Conservation (phyloP, 345 rosid species). For the Mangifera indica region DNA sequence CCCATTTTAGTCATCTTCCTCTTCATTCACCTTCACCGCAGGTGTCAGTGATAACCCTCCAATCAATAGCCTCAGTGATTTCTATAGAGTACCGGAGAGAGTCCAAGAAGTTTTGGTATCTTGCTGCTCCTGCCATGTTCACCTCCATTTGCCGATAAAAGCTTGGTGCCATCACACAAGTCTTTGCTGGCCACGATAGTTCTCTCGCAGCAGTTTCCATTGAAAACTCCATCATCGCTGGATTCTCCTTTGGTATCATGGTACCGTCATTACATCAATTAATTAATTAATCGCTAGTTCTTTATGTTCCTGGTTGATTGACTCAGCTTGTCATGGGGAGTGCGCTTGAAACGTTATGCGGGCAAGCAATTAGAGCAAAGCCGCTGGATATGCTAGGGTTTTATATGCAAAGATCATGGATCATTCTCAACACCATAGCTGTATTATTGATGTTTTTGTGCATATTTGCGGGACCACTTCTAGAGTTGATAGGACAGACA, state of each 20-base stretch:
- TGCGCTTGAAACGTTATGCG: constrained; percentile 85
- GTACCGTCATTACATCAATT: constrained; percentile 35
- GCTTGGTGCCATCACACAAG: constrained; percentile 80
- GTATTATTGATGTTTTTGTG: constrained; percentile 50
- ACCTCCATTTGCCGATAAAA: constrained; percentile 69
- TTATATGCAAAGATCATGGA: constrained; percentile 86
- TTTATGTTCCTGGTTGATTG: background rate
- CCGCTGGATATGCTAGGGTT: constrained; percentile 77
- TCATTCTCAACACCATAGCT: constrained; percentile 65
- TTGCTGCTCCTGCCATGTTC: constrained; percentile 93
- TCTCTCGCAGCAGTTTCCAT: constrained; percentile 83
- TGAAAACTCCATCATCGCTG: constrained; percentile 83
- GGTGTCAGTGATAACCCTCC: constrained; percentile 52
- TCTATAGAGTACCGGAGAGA: constrained; percentile 57
- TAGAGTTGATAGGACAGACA: constrained; percentile 63
- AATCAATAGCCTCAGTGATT: constrained; percentile 40
- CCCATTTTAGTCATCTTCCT: background rate
- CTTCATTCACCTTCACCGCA: background rate
- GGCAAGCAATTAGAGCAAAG: constrained; percentile 83
- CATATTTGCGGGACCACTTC: constrained; percentile 52
- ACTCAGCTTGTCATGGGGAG: constrained; percentile 95
- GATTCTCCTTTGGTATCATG: constrained; percentile 79
- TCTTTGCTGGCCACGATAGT: constrained; percentile 71
- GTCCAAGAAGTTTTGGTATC: constrained; percentile 69
- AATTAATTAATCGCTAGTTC: too few relatives aligned